Percentiles rank a stretch among this genome's conserved stretches.
Evolutionary conservation across 129 eudicot species (phyloP).

Genomic region (Scalesia atractyloides): DNA sequence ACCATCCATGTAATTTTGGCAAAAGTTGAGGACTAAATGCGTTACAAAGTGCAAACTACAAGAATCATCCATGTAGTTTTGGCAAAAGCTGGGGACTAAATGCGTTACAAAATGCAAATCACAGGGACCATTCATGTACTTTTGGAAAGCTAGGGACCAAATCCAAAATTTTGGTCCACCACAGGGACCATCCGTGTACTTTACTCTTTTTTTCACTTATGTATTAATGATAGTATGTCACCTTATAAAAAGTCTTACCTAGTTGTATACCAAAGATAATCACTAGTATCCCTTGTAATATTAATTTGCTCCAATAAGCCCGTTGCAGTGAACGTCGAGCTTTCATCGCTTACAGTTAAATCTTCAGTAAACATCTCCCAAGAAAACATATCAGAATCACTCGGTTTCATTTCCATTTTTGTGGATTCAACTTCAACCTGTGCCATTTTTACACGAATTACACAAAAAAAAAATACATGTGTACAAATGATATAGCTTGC

Average conservation of each 20-base stretch:
- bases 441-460: not conserved
- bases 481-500: not conserved
- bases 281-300: slow-evolving; percentile 82
- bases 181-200: too few relatives aligned
- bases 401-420: slow-evolving; percentile 64
- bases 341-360: slow-evolving; percentile 59
- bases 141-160: too few relatives aligned
- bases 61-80: too few relatives aligned
- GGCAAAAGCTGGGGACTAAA: too few relatives aligned
- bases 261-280: slow-evolving; percentile 91
- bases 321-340: slow-evolving; percentile 48
- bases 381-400: slow-evolving; percentile 52
- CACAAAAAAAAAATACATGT: not conserved
- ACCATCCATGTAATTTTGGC: too few relatives aligned
- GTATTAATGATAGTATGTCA: not conserved
- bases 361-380: slow-evolving; percentile 96
- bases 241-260: slow-evolving; percentile 49
- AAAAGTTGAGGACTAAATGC: too few relatives aligned
- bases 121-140: too few relatives aligned
- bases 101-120: too few relatives aligned
- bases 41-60: too few relatives aligned
- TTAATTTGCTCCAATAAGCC: slow-evolving; percentile 95
- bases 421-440: slow-evolving; percentile 90
- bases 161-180: too few relatives aligned
- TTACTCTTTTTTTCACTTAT: not conserved